A percentile compares a stretch with the other conserved stretches of the same genome.
Evolutionary conservation across 495 filamentous ascomycete genomes (phyloP).

Genomic region (Hypomontagnella submonticulosa): DNA sequence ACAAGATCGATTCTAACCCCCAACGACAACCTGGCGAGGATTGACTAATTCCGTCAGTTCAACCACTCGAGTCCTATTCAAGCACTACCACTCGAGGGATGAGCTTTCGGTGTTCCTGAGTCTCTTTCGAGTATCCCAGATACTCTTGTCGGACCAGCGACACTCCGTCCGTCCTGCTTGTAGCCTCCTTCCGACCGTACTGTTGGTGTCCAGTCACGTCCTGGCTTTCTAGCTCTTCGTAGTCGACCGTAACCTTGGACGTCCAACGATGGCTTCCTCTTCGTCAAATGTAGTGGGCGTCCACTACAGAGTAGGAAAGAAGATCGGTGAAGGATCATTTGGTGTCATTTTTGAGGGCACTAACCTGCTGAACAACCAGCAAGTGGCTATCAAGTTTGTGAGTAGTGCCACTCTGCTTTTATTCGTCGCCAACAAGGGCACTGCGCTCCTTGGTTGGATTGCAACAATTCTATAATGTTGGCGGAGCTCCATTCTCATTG

Average conservation of each 20-base stretch:
- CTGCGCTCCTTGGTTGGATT: conserved; percentile 10
- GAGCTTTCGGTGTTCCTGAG: conserved; percentile 42
- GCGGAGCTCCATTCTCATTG: conserved; percentile 23
- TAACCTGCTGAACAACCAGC: conserved; percentile 98
- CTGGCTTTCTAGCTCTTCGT: conserved; percentile 5
- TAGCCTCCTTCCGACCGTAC: conserved; percentile 29
- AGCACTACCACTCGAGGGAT: conserved; percentile 38
- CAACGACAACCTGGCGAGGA: conserved; percentile 38
- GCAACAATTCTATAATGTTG: not conserved
- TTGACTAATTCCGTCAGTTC: conserved; percentile 38
- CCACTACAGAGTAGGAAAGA: conserved; percentile 99
- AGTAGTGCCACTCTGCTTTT: conserved; percentile 52
- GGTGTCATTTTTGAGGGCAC: conserved; percentile 99
- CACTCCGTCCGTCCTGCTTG: conserved; percentile 2
- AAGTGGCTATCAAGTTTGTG: conserved; percentile 99
- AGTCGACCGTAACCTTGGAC: conserved; percentile 9
- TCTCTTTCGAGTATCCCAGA: conserved; percentile 38
- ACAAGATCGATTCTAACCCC: conserved; percentile 29
- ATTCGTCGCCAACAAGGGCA: not conserved
- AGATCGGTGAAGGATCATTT: conserved; percentile 98
- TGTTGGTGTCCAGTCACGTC: conserved; percentile 9
- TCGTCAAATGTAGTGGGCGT: conserved; percentile 99
- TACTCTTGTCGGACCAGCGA: conserved; percentile 41
- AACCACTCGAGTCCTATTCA: conserved; percentile 36
- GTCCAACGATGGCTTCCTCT: conserved; percentile 81